Base-by-base conservation (phyloP, 2,329 filamentous ascomycete genomes). In the Penicillium sp. region DNA sequence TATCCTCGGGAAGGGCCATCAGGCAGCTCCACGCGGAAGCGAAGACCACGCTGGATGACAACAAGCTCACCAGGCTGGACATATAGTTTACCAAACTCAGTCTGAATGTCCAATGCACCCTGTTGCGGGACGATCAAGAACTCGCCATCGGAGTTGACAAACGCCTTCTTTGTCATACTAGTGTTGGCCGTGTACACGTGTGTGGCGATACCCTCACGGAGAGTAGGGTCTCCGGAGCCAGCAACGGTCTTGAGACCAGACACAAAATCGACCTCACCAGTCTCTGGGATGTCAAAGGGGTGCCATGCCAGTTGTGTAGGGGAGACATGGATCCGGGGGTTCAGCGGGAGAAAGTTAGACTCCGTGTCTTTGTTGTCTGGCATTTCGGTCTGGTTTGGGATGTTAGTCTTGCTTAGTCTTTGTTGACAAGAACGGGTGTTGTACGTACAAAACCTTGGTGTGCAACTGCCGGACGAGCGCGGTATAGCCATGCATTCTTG, bases 61-160 rank as follows among this genome's bases (percentile, higher is more conserved):
- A 80, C 82, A 31, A 90, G 83, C 68, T 90, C 87, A n/a, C 86
- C 86, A 0, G 86, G 87, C 4, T 86, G 84, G 5, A 89, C 85
- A 50, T 86, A 80, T 0, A 89, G 70, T 26, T 79, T 80, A 4
- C 87, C 87, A 16, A 89, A 80, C 66, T 90, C 87, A 2, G 87
- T 90, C 66, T 87, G 86, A 46, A 90, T 86, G 62, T 89, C 84
- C 2, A 90, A 77, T 0, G 82, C 77, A 13, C 87, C 87, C 61
- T 86, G 81, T 58, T 90, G 87, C 0, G 83, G 85, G 3, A 89
- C 79, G 47, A 90, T 86, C 52, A 89, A 75, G 58, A 87, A 72
- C 42, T 90, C 87, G 16, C 87, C 87, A 58, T 90, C 87, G 1
- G 84, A 83, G 44, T 81, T 84, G 64, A 83, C 84, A 67, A 85